A percentile compares a stretch with the other conserved stretches of the same genome.
Conservation (phyloP, 108 stramenopile species). For the Chaetoceros tenuissimus region DNA sequence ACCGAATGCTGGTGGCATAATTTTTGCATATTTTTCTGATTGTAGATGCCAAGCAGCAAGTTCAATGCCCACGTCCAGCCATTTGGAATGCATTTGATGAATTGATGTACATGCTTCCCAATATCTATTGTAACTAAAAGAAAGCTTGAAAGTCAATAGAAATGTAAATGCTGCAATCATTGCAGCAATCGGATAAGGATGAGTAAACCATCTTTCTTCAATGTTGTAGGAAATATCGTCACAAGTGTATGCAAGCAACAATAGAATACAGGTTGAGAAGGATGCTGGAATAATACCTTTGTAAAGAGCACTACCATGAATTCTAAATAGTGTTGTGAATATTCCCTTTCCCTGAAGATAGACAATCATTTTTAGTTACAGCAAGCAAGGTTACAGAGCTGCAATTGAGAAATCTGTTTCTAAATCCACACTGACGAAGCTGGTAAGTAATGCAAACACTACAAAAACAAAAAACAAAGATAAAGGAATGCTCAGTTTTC, state of each 20-base stretch:
- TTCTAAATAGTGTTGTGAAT: slow-evolving; percentile 6
- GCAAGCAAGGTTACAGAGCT: no score
- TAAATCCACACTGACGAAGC: no score
- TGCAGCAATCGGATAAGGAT: slow-evolving; percentile 63
- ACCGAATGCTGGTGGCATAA: slow-evolving; percentile 60
- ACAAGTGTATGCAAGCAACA: slow-evolving; percentile 1
- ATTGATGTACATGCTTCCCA: slow-evolving; percentile 68
- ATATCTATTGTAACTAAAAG: slow-evolving; percentile 47
- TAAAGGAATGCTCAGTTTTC: no score
- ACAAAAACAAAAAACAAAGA: no score
- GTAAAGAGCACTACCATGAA: slow-evolving; percentile 43
- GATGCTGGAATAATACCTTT: slow-evolving; percentile 28
- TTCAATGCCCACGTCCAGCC: slow-evolving; percentile 54
- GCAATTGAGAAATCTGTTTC: no score
- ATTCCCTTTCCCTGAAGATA: not conserved
- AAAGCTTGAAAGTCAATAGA: slow-evolving; percentile 47
- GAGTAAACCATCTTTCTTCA: slow-evolving; percentile 6
- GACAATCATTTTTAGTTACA: not conserved
- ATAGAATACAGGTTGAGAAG: slow-evolving; percentile 14
- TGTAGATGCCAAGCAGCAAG: slow-evolving; percentile 66
- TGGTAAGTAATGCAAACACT: no score
- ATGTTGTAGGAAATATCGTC: not conserved
- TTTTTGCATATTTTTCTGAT: slow-evolving; percentile 29
- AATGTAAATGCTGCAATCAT: slow-evolving; percentile 54
- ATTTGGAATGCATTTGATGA: slow-evolving; percentile 63